phyloP scores from a whole-genome alignment of 2,329 filamentous ascomycete genomes.

The Beauveria australis region DNA sequence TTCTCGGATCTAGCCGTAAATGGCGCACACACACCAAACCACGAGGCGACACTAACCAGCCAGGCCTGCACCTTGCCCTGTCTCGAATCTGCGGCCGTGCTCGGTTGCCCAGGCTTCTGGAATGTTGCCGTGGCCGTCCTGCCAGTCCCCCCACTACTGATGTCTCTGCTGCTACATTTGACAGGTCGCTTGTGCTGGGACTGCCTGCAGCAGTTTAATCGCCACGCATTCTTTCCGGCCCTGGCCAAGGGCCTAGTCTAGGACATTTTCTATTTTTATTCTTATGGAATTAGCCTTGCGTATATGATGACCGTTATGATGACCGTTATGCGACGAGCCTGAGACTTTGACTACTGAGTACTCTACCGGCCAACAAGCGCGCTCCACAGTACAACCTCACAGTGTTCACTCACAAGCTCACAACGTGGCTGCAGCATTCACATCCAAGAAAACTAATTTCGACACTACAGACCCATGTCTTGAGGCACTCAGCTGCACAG shows the following conservation, averaged over 20 bases:
- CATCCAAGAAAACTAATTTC: not conserved
- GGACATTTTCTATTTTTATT: not conserved
- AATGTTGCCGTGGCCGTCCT: not conserved
- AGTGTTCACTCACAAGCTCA: not conserved
- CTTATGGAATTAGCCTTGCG: not conserved
- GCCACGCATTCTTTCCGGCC: not conserved
- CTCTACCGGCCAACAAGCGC: not conserved
- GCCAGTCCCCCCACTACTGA: not conserved
- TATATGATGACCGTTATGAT: too few relatives aligned
- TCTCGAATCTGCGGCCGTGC: not conserved
- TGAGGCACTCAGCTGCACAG: not conserved
- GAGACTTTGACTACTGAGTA: not conserved
- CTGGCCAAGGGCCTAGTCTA: not conserved
- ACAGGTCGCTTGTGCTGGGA: not conserved
- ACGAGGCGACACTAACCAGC: not conserved
- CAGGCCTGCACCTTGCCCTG: not conserved
- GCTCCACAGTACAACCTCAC: not conserved
- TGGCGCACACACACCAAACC: not conserved
- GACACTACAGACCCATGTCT: not conserved
- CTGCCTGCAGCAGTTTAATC: not conserved
- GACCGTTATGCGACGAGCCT: not conserved
- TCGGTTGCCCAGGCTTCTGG: not conserved
- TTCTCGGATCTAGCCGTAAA: constrained; percentile 8
- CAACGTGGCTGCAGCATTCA: not conserved
- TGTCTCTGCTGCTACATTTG: not conserved